These are phyloP conservation scores for Capsicum baccatum DNA, from an alignment of 257 asterid genomes.

Conservation along the genomic window DNA sequence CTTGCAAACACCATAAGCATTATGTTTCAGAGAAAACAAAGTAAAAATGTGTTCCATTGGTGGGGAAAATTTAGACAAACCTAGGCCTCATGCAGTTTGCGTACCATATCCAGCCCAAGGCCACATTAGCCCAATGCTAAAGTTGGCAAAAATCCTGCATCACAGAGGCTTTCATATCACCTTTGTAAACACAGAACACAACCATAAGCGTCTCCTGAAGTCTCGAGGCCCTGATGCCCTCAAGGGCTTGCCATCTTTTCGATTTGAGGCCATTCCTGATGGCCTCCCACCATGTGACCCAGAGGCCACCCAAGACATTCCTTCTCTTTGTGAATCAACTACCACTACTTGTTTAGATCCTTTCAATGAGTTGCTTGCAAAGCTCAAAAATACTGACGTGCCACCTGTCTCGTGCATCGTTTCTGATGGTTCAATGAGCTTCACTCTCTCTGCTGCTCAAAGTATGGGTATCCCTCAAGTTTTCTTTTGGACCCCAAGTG, in stretches of 20 bases:
- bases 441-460: constrained; percentile 19
- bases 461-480: background rate
- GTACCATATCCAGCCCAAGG: constrained; percentile 37
- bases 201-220: background rate
- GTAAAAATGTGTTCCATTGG: constrained; percentile 13
- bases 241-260: constrained; percentile 1
- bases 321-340: constrained; percentile 2
- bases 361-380: background rate
- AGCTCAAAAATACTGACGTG: background rate
- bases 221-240: background rate
- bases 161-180: constrained; percentile 31
- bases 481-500: constrained; percentile 18
- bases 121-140: constrained; percentile 33
- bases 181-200: constrained; percentile 13
- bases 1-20: background rate
- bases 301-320: background rate
- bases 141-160: constrained; percentile 32
- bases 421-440: background rate
- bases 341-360: constrained; percentile 18
- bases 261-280: background rate
- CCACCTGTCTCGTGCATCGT: background rate
- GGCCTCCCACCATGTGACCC: background rate
- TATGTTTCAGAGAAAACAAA: background rate
- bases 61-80: constrained; percentile 11
- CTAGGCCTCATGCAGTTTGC: constrained; percentile 28